Evolutionary conservation across 2,329 filamentous ascomycete species (phyloP).

Genomic region (Talaromyces verruculosus): DNA sequence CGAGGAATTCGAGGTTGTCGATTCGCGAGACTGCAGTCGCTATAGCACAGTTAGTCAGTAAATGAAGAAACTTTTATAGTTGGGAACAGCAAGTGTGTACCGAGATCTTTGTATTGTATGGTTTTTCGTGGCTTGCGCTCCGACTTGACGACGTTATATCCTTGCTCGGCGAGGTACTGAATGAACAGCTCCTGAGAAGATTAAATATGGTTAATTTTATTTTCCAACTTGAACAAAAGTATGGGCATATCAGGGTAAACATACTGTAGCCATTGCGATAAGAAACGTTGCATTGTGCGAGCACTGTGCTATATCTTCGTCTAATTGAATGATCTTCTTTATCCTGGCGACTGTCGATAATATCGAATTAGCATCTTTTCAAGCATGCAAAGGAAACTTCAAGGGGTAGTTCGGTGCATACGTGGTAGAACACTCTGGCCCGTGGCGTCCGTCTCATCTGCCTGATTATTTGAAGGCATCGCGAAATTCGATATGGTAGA

Average conservation of each 20-base stretch:
- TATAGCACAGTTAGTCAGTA: conserved; percentile 35
- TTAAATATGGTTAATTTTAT: not conserved
- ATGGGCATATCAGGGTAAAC: conserved; percentile 28
- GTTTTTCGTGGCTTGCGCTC: conserved; percentile 91
- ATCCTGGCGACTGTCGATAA: conserved; percentile 73
- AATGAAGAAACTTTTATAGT: not conserved
- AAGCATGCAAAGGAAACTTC: not conserved
- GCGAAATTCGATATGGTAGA: not conserved
- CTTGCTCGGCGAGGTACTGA: conserved; percentile 81
- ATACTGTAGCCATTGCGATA: conserved; percentile 82
- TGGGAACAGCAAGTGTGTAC: conserved; percentile 44
- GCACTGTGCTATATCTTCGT: conserved; percentile 80
- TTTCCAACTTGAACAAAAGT: not conserved
- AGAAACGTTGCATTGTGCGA: conserved; percentile 94
- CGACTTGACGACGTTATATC: conserved; percentile 82
- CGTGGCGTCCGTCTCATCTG: conserved; percentile 12
- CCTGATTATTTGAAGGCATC: conserved; percentile 15
- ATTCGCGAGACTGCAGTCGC: conserved; percentile 82
- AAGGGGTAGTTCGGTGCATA: not conserved
- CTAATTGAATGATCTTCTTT: conserved; percentile 89
- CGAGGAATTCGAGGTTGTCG: conserved; percentile 92
- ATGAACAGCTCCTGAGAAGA: conserved; percentile 80
- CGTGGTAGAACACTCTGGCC: conserved; percentile 22
- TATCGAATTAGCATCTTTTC: not conserved
- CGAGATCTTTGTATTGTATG: conserved; percentile 92